phyloP scores from a whole-genome alignment of 225 moss, liverwort and hornwort genomes.

The Asterella californica region DNA sequence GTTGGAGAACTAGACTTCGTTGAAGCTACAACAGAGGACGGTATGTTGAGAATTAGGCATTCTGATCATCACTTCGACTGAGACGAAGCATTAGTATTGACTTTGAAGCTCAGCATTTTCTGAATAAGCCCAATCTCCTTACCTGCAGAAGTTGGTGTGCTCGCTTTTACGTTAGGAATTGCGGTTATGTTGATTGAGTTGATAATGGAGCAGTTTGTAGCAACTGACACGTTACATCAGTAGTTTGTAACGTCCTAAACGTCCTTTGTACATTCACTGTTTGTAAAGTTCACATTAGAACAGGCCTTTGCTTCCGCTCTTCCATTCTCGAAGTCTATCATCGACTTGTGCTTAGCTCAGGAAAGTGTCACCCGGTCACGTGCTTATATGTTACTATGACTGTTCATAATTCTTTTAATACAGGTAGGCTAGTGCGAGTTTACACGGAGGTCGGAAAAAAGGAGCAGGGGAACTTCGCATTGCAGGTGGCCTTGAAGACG shows the following conservation, averaged over 20 bases:
- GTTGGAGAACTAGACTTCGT: constrained; percentile 71
- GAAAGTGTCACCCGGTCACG: background rate
- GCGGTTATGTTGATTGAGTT: background rate
- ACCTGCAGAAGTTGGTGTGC: background rate
- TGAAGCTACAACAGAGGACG: constrained; percentile 56
- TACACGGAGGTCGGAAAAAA: constrained; percentile 68
- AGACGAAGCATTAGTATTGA: background rate
- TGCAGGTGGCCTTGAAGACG: constrained; percentile 64
- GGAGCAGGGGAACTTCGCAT: constrained; percentile 62
- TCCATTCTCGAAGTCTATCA: background rate
- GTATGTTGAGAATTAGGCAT: constrained; percentile 20
- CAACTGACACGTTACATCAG: background rate
- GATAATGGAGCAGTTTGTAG: background rate
- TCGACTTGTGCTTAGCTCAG: background rate
- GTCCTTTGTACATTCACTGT: no score
- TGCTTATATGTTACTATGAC: background rate
- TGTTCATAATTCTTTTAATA: background rate
- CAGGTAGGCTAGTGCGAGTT: constrained; percentile 63
- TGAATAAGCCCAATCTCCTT: background rate
- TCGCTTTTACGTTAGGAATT: background rate
- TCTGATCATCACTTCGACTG: background rate
- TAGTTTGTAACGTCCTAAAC: background rate
- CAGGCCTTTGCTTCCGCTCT: background rate
- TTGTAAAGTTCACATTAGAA: background rate
- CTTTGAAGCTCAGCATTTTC: background rate